Evolutionary conservation across 306 rosid genomes (phyloP), one percentile per base, ranked within the genome.

Genomic region (Corylus americana): DNA sequence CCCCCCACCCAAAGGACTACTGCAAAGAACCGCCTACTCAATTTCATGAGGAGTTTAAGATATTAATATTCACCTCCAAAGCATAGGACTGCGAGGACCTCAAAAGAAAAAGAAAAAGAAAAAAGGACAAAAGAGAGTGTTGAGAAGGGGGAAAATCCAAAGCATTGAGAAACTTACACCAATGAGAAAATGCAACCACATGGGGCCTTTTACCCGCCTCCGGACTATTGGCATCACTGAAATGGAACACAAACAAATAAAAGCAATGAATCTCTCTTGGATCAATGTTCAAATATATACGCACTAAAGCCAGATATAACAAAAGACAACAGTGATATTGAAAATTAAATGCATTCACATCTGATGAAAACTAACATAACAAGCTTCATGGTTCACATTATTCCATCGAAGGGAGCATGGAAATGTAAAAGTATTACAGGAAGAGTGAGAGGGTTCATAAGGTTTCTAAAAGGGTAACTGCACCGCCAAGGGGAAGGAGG

Each of bases 181-280:
- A 76, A 92, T 50, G 70, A 94, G 88, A 85, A 92, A 94, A 86
- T 94, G 98, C 84, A 94, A 64, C 97, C 97, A 94, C 97, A 94
- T 94, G 7, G 97, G 97, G 71, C 98, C 98, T 84, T 92, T 94
- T 44, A 91, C 81, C 57, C 53, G 68, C 76, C 88, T 88, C 75
- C 69, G 88, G 64, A 94, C 92, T 72, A 82, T 73, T 48, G 98
- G 98, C 97, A 94, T 92, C 84, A 94, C 98, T 92, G 92, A 87
- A 91, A 13, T 47, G 71, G 31, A 55, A 81, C 70, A 74, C 17
- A 70, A 50, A 75, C 81, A 25, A 71, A 82, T 42, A 48, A 70
- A 78, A n/a, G 10, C 9, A 73, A 3, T 68, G 17, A 42, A 68
- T 68, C 51, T 16, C 17, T 11, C 64, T 13, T 37, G 18, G 48